Base-by-base conservation (phyloP, 441 rosid species). In the Biscutella laevigata region DNA sequence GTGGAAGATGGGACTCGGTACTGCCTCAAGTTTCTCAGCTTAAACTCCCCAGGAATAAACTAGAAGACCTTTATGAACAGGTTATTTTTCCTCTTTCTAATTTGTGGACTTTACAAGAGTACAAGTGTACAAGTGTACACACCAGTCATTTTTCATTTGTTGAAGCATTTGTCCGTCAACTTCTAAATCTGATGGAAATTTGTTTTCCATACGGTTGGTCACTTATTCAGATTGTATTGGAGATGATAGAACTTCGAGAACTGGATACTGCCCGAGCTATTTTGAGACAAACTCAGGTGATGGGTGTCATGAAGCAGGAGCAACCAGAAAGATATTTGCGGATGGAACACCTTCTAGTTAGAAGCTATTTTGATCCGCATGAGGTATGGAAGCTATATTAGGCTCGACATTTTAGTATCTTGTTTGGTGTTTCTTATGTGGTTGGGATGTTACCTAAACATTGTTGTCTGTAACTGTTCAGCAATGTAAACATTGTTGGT, bases 271-370 rank as follows among this genome's bases (percentile, higher is more conserved):
- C 99, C 4, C 85, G 99, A 40, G 94, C 99, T 57, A 82, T 94
- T 70, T 69, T 94, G 69, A 80, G 90, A 77, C 97, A 94, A 69
- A 94, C 99, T 39, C 97, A 90, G 71, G 99, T 86, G 47, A 94
- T 94, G 99, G 92, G 97, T 60, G 86, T 87, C 58, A 85, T 94
- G 99, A 94, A 94, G 78, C 99, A 94, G 77, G 99, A 94, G 79
- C 94, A 90, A 69, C 91, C 99, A n/a, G 97, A 87, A 57, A 79
- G 99, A 78, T 89, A 89, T 77, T 72, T 94, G 88, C 72, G 81
- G 46, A 95, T 90, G 37, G 98, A 94, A 72, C 98, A 94, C 78
- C 94, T 89, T 46, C 77, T 94, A 37, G 98, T 94, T 62, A 80
- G 95, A 74, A 83, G 96, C 37, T 94, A 94, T 64, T 94, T 90